A percentile compares a stretch with the other conserved stretches of the same genome.
phyloP scores from a whole-genome alignment of 2,329 filamentous ascomycete genomes.

The Botryosphaeria dothidea region DNA sequence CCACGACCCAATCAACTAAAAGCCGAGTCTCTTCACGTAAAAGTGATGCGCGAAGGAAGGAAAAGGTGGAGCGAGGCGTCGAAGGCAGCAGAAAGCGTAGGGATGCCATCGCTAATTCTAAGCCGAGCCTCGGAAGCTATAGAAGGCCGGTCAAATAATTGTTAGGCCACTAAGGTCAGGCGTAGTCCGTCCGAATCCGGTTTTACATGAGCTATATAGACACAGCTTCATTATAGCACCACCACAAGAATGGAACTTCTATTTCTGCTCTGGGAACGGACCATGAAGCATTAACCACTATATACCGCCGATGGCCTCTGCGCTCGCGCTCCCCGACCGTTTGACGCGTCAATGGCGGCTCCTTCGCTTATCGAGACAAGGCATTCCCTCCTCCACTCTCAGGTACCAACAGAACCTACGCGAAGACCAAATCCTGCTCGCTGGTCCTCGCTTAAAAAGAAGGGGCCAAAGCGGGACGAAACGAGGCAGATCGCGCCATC shows the following conservation, averaged over 20 bases:
- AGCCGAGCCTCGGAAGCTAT: neutral
- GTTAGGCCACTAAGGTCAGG: neutral
- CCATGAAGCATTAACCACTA: neutral
- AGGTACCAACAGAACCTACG: constrained; percentile 1
- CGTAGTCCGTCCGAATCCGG: neutral
- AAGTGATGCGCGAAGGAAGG: neutral
- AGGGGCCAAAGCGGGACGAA: constrained; percentile 4
- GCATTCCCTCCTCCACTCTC: constrained; percentile 9
- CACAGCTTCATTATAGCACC: neutral
- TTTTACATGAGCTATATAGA: neutral
- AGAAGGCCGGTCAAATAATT: neutral
- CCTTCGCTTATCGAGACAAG: constrained; percentile 18
- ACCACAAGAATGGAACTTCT: neutral
- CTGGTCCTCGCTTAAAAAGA: neutral
- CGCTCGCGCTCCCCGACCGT: neutral
- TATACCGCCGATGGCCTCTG: neutral
- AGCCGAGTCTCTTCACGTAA: neutral
- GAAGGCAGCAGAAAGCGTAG: constrained; percentile 1
- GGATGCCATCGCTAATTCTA: neutral
- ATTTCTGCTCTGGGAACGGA: neutral
- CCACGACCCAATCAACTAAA: neutral
- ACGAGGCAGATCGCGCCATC: constrained; percentile 4
- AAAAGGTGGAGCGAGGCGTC: neutral
- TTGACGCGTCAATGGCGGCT: constrained; percentile 4
- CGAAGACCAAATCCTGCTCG: neutral